These are phyloP conservation scores for Asterophora lycoperdoides DNA, from an alignment of 768 basidiomycete genomes.

Conservation along the genomic window DNA sequence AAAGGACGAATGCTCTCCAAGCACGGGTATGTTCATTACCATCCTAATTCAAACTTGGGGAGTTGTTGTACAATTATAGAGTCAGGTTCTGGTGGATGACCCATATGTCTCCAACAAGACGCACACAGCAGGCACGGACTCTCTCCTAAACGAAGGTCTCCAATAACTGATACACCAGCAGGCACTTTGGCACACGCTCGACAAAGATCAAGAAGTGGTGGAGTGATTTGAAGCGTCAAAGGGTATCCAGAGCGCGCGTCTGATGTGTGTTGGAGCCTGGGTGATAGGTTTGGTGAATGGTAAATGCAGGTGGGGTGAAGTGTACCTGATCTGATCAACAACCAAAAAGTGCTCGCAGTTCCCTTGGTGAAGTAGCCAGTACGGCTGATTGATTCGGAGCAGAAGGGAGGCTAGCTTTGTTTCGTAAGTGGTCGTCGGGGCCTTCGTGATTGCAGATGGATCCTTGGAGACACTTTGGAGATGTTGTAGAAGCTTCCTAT, in stretches of 20 bases:
- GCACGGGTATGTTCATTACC: not conserved
- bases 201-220: slow-evolving; percentile 57
- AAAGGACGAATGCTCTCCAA: no score
- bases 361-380: slow-evolving; percentile 78
- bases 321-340: slow-evolving; percentile 68
- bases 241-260: slow-evolving; percentile 64
- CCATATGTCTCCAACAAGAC: slow-evolving; percentile 73
- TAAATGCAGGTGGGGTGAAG: not conserved
- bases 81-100: slow-evolving; percentile 39
- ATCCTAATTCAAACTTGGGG: slow-evolving; percentile 32
- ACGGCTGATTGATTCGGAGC: slow-evolving; percentile 68
- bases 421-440: slow-evolving; percentile 39
- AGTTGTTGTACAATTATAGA: slow-evolving; percentile 50
- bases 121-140: slow-evolving; percentile 72
- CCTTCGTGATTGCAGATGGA: slow-evolving; percentile 31
- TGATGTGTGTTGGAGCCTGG: slow-evolving; percentile 53
- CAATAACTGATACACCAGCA: slow-evolving; percentile 61
- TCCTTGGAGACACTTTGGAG: slow-evolving; percentile 29
- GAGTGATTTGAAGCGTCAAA: slow-evolving; percentile 60
- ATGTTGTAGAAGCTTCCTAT: slow-evolving; percentile 22
- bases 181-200: slow-evolving; percentile 68
- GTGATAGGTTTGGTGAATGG: slow-evolving; percentile 1
- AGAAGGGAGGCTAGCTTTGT: slow-evolving; percentile 50
- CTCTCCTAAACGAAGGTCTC: slow-evolving; percentile 72
- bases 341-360: slow-evolving; percentile 80